Conservation (phyloP, 2,329 filamentous ascomycete genomes). For the Exophiala aquamarina region DNA sequence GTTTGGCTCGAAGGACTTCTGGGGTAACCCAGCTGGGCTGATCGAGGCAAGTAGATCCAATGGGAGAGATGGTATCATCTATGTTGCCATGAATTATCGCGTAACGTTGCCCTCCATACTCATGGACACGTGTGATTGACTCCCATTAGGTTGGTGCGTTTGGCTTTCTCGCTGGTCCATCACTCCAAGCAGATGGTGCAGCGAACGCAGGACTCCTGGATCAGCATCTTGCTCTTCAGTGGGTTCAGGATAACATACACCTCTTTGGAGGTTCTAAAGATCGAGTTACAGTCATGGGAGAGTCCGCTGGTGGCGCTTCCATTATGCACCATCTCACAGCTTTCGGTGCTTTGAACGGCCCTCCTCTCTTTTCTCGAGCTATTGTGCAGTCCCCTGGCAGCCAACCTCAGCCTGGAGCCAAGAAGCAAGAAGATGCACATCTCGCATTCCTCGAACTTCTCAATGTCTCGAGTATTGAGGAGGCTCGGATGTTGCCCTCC, state of each 20-base stretch:
- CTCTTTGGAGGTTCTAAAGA: slow-evolving; percentile 55
- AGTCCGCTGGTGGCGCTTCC: slow-evolving; percentile 53
- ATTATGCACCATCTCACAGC: slow-evolving; percentile 58
- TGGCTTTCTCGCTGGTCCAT: slow-evolving; percentile 47
- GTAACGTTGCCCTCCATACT: slow-evolving; percentile 32
- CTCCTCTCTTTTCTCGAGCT: slow-evolving; percentile 37
- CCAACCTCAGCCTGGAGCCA: slow-evolving; percentile 38
- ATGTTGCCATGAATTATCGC: slow-evolving; percentile 48
- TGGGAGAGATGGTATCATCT: slow-evolving; percentile 43
- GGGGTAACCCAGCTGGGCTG: slow-evolving; percentile 39
- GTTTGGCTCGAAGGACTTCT: slow-evolving; percentile 38
- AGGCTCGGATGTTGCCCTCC: slow-evolving; percentile 47
- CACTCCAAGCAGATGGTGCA: slow-evolving; percentile 38
- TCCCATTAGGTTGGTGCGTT: not conserved
- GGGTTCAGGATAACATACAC: slow-evolving; percentile 56
- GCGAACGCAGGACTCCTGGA: slow-evolving; percentile 53
- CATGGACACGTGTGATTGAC: no score
- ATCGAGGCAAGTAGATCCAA: slow-evolving; percentile 42
- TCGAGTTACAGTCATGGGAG: slow-evolving; percentile 52
- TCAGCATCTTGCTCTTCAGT: slow-evolving; percentile 54
- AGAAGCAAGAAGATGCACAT: slow-evolving; percentile 41
- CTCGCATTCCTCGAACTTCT: slow-evolving; percentile 41
- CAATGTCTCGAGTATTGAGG: slow-evolving; percentile 41
- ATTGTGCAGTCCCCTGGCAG: slow-evolving; percentile 45
- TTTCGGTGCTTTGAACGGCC: slow-evolving; percentile 41